A percentile compares a stretch with the other conserved stretches of the same genome.
Evolutionary conservation across 345 rosid species (phyloP).

Genomic region (Hibiscus trionum): DNA sequence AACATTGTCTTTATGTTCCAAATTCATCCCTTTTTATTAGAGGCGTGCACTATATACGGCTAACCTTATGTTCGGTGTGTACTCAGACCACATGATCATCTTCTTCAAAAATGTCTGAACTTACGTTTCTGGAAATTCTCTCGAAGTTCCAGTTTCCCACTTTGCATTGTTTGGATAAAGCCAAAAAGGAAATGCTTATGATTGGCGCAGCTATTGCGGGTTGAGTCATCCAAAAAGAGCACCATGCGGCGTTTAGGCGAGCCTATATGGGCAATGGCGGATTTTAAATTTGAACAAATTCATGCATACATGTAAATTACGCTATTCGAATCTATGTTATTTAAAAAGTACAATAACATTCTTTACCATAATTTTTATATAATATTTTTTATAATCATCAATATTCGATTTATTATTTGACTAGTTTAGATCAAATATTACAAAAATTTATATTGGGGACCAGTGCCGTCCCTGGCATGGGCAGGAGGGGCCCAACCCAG

Average conservation of each 20-base stretch:
- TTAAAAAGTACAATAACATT: no score
- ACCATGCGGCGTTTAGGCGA: slow-evolving; percentile 7
- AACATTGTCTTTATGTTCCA: background rate
- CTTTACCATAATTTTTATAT: no score
- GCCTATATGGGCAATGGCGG: no score
- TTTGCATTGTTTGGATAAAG: background rate
- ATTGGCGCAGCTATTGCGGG: slow-evolving; percentile 13
- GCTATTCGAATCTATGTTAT: no score
- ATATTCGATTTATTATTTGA: no score
- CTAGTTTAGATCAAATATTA: no score
- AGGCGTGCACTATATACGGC: background rate
- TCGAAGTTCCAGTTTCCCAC: background rate
- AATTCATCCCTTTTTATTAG: background rate
- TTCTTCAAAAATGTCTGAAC: background rate
- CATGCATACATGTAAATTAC: no score
- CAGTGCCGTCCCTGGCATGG: no score
- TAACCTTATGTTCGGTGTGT: background rate
- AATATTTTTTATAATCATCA: no score
- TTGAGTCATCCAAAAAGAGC: slow-evolving; percentile 18
- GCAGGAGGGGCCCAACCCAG: no score
- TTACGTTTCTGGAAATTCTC: background rate
- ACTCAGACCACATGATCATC: background rate
- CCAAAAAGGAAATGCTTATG: background rate
- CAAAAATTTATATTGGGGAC: no score
- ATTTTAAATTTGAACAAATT: no score